Evolutionary conservation across 352 stramenopile species (phyloP).

Genomic region (Pythium rhizo-oryzae): DNA sequence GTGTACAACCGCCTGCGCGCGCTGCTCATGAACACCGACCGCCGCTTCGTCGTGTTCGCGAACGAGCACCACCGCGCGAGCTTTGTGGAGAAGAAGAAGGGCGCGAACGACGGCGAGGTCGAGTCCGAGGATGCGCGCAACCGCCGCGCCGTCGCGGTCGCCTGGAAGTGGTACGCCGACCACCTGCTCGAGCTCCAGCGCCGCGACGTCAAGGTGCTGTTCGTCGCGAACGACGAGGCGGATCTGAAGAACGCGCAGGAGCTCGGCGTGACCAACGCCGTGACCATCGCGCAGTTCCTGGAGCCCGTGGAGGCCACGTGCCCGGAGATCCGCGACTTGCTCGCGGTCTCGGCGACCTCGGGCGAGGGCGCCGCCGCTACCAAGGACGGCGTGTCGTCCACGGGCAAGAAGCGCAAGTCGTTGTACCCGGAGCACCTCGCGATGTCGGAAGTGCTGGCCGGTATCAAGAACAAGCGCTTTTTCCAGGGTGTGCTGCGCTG

Average conservation of each 20-base stretch:
- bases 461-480: slow-evolving; percentile 87
- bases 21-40: slow-evolving; percentile 81
- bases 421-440: slow-evolving; percentile 81
- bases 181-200: slow-evolving; percentile 62
- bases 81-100: slow-evolving; percentile 63
- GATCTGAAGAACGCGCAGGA: slow-evolving; percentile 51
- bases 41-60: slow-evolving; percentile 92
- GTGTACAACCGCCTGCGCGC: slow-evolving; percentile 90
- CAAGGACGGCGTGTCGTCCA: slow-evolving; percentile 27
- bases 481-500: slow-evolving; percentile 90
- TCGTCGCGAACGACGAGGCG: slow-evolving; percentile 67
- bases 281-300: slow-evolving; percentile 67
- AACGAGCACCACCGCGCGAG: slow-evolving; percentile 92
- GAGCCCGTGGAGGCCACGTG: slow-evolving; percentile 45
- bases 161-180: slow-evolving; percentile 76
- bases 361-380: background rate
- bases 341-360: slow-evolving; percentile 39
- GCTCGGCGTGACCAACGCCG: slow-evolving; percentile 49
- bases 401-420: slow-evolving; percentile 43
- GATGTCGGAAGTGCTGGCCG: slow-evolving; percentile 76
- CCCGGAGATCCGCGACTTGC: slow-evolving; percentile 63
- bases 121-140: slow-evolving; percentile 85
- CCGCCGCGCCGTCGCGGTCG: slow-evolving; percentile 79
- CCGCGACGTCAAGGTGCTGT: slow-evolving; percentile 49
- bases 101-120: slow-evolving; percentile 17